A percentile compares a stretch with the other conserved stretches of the same genome.
phyloP scores from a whole-genome alignment of 2,329 filamentous ascomycete species.

The Zarea fungicola region DNA sequence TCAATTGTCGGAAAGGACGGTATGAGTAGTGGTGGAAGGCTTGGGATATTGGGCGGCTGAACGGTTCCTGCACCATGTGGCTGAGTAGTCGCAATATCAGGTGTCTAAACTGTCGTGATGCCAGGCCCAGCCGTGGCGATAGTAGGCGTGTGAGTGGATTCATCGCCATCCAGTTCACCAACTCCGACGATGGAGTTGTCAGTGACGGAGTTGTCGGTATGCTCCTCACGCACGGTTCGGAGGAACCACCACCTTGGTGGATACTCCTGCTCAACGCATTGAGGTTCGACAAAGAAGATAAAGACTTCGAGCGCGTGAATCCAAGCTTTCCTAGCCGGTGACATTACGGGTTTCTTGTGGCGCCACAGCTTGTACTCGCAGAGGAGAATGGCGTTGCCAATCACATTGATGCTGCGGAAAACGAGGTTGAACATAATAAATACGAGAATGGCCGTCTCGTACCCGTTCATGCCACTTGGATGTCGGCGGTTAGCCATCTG shows the following conservation, averaged over 20 bases:
- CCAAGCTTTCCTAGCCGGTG: constrained; percentile 19
- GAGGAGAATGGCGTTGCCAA: constrained; percentile 34
- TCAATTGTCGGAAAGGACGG: no score
- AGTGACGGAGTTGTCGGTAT: not conserved
- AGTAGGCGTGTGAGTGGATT: no score
- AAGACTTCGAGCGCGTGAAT: constrained; percentile 26
- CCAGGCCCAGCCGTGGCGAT: no score
- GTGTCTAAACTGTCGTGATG: no score
- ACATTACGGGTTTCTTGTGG: constrained; percentile 28
- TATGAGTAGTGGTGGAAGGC: no score
- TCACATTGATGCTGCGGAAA: constrained; percentile 33
- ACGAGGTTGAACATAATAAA: constrained; percentile 35
- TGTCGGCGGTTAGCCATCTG: not conserved
- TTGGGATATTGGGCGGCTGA: no score
- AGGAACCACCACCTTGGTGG: constrained; percentile 26
- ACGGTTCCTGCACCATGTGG: no score
- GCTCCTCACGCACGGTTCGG: not conserved
- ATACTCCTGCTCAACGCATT: constrained; percentile 34
- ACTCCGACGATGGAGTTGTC: no score
- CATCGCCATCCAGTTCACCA: no score
- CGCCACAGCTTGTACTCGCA: constrained; percentile 35
- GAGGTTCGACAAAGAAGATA: constrained; percentile 39
- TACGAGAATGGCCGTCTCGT: constrained; percentile 26
- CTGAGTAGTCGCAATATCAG: no score
- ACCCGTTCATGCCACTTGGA: constrained; percentile 8